These are phyloP conservation scores for Penicillium cataractarum DNA, from an alignment of 495 filamentous ascomycete genomes.

Conservation along the genomic window DNA sequence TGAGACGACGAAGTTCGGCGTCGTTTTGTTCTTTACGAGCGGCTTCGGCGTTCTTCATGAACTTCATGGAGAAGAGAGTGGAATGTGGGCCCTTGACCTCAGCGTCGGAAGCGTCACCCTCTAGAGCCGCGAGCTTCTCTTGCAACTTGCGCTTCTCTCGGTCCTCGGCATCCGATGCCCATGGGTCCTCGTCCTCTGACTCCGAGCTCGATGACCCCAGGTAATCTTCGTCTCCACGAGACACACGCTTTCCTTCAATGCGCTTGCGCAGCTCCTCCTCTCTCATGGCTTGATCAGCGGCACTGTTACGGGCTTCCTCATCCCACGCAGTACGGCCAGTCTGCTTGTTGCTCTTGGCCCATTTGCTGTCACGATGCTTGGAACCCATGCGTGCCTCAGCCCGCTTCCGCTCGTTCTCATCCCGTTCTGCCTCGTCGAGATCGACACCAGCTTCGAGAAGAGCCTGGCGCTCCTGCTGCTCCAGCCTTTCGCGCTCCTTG, in stretches of 20 bases:
- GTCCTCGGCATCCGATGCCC: conserved; percentile 58
- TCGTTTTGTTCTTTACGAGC: conserved; percentile 77
- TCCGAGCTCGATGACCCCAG: conserved; percentile 54
- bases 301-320: conserved; percentile 73
- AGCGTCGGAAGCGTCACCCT: conserved; percentile 42
- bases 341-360: conserved; percentile 87
- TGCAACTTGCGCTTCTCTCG: conserved; percentile 54
- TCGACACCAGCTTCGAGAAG: conserved; percentile 69
- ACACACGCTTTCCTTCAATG: conserved; percentile 74
- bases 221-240: conserved; percentile 53
- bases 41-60: conserved; percentile 90
- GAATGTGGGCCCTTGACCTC: conserved; percentile 46
- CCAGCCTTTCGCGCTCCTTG: conserved; percentile 75
- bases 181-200: conserved; percentile 60
- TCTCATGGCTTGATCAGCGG: conserved; percentile 79
- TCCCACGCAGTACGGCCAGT: conserved; percentile 81
- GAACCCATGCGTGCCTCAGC: conserved; percentile 89
- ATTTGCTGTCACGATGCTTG: conserved; percentile 88
- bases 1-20: conserved; percentile 72
- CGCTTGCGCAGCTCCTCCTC: conserved; percentile 84
- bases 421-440: conserved; percentile 74
- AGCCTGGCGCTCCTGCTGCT: conserved; percentile 70
- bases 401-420: conserved; percentile 74
- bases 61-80: conserved; percentile 75
- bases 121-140: conserved; percentile 62